Conservation (phyloP, 208 protist species). For the Angomonas ambiguus region DNA sequence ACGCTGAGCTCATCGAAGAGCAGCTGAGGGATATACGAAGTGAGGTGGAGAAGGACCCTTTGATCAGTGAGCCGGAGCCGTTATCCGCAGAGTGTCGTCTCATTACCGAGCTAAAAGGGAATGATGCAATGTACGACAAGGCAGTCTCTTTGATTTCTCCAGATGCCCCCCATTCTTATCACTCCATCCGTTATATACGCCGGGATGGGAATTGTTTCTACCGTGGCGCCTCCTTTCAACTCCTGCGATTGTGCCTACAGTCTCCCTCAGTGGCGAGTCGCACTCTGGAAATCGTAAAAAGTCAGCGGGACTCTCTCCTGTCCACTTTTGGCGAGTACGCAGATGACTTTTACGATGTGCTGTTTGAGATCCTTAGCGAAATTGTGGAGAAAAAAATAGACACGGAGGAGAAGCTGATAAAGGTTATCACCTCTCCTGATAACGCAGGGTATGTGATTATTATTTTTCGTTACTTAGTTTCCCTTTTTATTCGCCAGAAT, state of each 20-base stretch:
- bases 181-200: slow-evolving; percentile 57
- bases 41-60: slow-evolving; percentile 41
- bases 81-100: slow-evolving; percentile 29
- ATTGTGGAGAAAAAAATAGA: slow-evolving; percentile 26
- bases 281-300: slow-evolving; percentile 17
- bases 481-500: slow-evolving; percentile 57
- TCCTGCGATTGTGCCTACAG: slow-evolving; percentile 37
- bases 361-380: slow-evolving; percentile 22
- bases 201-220: slow-evolving; percentile 90
- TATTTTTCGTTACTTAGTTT: slow-evolving; percentile 69
- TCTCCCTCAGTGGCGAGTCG: slow-evolving; percentile 14
- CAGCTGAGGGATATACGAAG: slow-evolving; percentile 62
- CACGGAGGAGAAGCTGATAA: slow-evolving; percentile 17
- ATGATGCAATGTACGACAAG: slow-evolving; percentile 34
- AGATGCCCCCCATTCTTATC: slow-evolving; percentile 8
- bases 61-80: slow-evolving; percentile 31
- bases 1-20: slow-evolving; percentile 19
- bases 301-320: slow-evolving; percentile 22
- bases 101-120: slow-evolving; percentile 33
- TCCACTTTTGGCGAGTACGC: slow-evolving; percentile 60
- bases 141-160: slow-evolving; percentile 34
- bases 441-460: slow-evolving; percentile 55
- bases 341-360: slow-evolving; percentile 66
- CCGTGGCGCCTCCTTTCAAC: slow-evolving; percentile 55
- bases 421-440: slow-evolving; percentile 23